These are phyloP conservation scores for Amaranthus palmeri DNA, from an alignment of 148 eudicot genomes.

Conservation along the genomic window DNA sequence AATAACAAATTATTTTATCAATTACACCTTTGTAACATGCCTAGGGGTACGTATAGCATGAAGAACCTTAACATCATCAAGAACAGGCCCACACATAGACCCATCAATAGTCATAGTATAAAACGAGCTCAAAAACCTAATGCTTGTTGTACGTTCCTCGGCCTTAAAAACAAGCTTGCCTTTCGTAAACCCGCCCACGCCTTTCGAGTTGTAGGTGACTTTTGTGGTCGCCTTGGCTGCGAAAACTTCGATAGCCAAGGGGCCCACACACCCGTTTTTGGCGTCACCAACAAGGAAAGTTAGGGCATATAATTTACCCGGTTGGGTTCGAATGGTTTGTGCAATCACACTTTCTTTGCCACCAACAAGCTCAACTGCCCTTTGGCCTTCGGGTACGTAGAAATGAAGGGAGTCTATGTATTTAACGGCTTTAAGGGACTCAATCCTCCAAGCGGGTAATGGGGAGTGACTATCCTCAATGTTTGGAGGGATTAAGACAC, in stretches of 20 bases:
- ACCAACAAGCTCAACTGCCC: slow-evolving; percentile 42
- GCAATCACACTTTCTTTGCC: slow-evolving; percentile 46
- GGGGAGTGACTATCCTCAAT: slow-evolving; percentile 44
- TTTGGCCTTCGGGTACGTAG: slow-evolving; percentile 37
- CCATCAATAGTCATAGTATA: slow-evolving; percentile 33
- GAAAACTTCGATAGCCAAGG: slow-evolving; percentile 39
- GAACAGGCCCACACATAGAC: slow-evolving; percentile 38
- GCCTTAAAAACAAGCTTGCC: slow-evolving; percentile 22
- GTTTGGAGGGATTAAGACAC: slow-evolving; percentile 47
- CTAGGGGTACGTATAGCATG: neutral
- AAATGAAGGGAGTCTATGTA: slow-evolving; percentile 37
- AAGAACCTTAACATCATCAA: slow-evolving; percentile 36
- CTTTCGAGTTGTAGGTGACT: slow-evolving; percentile 33
- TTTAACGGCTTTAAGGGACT: slow-evolving; percentile 46
- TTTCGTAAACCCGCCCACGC: slow-evolving; percentile 26
- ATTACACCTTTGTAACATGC: neutral
- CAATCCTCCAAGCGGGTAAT: slow-evolving; percentile 46
- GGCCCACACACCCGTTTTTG: slow-evolving; percentile 34
- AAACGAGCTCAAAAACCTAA: slow-evolving; percentile 30
- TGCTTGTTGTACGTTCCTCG: slow-evolving; percentile 4
- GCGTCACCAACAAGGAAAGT: slow-evolving; percentile 43
- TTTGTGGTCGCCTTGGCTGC: slow-evolving; percentile 25
- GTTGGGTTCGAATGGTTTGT: slow-evolving; percentile 34
- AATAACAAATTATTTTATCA: neutral
- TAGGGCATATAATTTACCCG: slow-evolving; percentile 29